A percentile compares a stretch with the other conserved stretches of the same genome.
These are phyloP conservation scores for Epipyxis sp. DNA, from an alignment of 108 stramenopile species.

Conservation along the genomic window DNA sequence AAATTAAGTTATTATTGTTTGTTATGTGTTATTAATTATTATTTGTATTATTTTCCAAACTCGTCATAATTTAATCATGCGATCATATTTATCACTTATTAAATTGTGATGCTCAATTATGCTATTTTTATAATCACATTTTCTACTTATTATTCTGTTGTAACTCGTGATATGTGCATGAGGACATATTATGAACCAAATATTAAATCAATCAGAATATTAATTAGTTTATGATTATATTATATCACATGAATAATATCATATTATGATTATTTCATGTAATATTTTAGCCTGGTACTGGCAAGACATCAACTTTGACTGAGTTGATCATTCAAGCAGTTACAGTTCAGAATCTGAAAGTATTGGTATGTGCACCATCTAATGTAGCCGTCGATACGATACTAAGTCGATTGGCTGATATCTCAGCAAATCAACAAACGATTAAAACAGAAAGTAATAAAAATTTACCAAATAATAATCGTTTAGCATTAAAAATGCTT, in stretches of 20 bases:
- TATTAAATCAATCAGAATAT: too few species aligned
- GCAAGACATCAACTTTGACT: slow-evolving; percentile 47
- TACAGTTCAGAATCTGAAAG: slow-evolving; percentile 58
- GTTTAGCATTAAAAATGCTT: too few species aligned
- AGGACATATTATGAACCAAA: too few species aligned
- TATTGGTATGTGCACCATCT: slow-evolving; percentile 92
- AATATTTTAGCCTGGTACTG: neutral
- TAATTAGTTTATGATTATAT: too few species aligned
- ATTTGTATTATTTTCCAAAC: too few species aligned
- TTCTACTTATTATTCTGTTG: neutral
- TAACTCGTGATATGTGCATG: too few species aligned
- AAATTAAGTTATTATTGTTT: neutral
- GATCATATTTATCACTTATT: too few species aligned
- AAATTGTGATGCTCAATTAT: too few species aligned
- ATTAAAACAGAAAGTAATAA: slow-evolving; percentile 13
- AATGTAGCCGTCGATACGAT: slow-evolving; percentile 98
- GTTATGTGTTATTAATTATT: neutral
- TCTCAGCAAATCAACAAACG: neutral
- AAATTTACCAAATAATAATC: too few species aligned
- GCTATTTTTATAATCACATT: too few species aligned
- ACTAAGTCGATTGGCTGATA: slow-evolving; percentile 68
- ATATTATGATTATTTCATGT: neutral
- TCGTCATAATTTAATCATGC: too few species aligned
- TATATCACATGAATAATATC: neutral
- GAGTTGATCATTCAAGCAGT: slow-evolving; percentile 83